These are phyloP conservation scores for Spencermartinsiella europaea DNA, from an alignment of 805 yeast species.

Conservation along the genomic window DNA sequence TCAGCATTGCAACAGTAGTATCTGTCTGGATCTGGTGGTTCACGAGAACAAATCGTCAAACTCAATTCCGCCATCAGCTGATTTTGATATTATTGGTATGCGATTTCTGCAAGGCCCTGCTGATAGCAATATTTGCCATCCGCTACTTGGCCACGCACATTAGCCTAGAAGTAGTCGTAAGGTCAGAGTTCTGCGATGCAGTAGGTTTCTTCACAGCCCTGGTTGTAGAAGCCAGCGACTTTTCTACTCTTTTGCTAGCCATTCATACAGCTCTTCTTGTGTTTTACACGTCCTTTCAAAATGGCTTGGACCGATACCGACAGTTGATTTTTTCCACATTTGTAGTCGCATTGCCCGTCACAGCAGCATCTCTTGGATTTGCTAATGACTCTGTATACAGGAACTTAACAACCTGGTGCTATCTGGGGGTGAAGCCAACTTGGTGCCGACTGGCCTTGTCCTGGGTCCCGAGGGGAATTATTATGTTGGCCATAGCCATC, in stretches of 20 bases:
- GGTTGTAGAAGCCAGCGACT: constrained; percentile 77
- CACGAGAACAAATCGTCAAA: not conserved
- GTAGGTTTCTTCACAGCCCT: constrained; percentile 77
- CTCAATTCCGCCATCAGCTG: constrained; percentile 39
- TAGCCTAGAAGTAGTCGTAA: constrained; percentile 35
- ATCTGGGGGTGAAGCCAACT: constrained; percentile 59
- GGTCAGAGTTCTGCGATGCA: constrained; percentile 51
- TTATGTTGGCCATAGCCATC: constrained; percentile 53
- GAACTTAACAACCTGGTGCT: constrained; percentile 70
- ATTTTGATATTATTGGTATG: constrained; percentile 58
- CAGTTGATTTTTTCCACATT: constrained; percentile 43
- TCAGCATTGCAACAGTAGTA: constrained; percentile 13
- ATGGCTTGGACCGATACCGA: constrained; percentile 7
- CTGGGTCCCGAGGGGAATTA: constrained; percentile 74
- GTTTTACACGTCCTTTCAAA: constrained; percentile 40
- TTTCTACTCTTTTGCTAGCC: constrained; percentile 76
- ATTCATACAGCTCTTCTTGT: constrained; percentile 71
- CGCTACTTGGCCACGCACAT: constrained; percentile 34
- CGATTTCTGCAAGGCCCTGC: constrained; percentile 67
- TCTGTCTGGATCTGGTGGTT: constrained; percentile 16
- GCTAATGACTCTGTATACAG: constrained; percentile 42
- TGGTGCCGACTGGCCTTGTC: constrained; percentile 70
- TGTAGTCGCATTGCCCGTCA: constrained; percentile 48
- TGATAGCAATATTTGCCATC: constrained; percentile 61
- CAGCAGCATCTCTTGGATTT: constrained; percentile 68